A percentile compares a stretch with the other conserved stretches of the same genome.
phyloP scores from a whole-genome alignment of 257 asterid genomes.

The Thymus quinquecostatus region DNA sequence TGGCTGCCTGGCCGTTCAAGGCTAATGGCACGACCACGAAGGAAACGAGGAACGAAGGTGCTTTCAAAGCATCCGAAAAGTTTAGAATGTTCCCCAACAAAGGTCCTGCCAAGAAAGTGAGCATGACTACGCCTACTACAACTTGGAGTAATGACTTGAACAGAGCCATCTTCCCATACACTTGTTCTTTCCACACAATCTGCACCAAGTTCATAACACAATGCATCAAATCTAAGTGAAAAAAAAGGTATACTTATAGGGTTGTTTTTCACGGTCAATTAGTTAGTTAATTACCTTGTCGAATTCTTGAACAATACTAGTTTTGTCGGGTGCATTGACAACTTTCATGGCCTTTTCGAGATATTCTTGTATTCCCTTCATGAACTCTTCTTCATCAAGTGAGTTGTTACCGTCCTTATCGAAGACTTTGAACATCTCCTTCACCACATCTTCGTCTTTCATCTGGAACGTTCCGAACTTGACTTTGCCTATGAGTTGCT shows the following conservation, averaged over 20 bases:
- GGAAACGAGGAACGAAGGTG: conserved; percentile 60
- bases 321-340: conserved; percentile 29
- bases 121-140: conserved; percentile 44
- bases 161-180: conserved; percentile 32
- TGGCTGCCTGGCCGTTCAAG: conserved; percentile 52
- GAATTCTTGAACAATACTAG: conserved; percentile 27
- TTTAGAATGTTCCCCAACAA: conserved; percentile 45
- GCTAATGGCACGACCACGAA: conserved; percentile 58
- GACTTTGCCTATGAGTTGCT: conserved; percentile 39
- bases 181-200: conserved; percentile 44
- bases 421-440: conserved; percentile 45
- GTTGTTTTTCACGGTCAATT: no score
- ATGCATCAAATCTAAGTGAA: no score
- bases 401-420: conserved; percentile 35
- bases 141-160: conserved; percentile 43
- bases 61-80: conserved; percentile 45
- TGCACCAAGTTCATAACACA: conserved; percentile 17
- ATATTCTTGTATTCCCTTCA: conserved; percentile 41
- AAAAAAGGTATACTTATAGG: no score
- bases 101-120: conserved; percentile 61
- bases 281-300: conserved; percentile 34
- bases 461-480: conserved; percentile 44
- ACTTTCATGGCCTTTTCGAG: conserved; percentile 43
- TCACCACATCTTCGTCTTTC: conserved; percentile 37
- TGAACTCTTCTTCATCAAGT: conserved; percentile 50